phyloP scores from a whole-genome alignment of 495 filamentous ascomycete genomes.

The Xylaria sp. region DNA sequence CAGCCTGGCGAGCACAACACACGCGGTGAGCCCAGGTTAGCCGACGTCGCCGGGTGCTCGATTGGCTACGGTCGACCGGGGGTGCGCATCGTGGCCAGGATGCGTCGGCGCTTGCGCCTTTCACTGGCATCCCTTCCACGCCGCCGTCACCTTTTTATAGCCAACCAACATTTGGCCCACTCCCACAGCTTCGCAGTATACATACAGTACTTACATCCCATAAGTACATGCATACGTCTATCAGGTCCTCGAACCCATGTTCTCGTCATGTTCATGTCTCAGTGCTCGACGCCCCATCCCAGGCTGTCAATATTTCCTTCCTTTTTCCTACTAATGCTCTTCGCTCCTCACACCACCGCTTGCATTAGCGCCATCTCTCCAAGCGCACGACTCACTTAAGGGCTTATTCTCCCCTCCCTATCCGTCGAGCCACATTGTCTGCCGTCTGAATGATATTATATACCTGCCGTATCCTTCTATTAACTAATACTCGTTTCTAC shows the following conservation, averaged over 20 bases:
- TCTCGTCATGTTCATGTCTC: conserved; percentile 40
- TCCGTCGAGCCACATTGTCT: not conserved
- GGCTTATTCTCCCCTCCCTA: conserved; percentile 23
- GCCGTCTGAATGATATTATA: conserved; percentile 30
- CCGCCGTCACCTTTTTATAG: conserved; percentile 43
- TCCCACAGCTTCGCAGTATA: conserved; percentile 29
- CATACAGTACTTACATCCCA: no score
- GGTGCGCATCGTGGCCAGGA: conserved; percentile 36
- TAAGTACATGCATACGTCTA: no score
- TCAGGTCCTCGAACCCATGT: conserved; percentile 29
- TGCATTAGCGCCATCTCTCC: conserved; percentile 34
- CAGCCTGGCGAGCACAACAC: conserved; percentile 8
- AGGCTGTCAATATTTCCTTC: conserved; percentile 22
- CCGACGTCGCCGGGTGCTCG: conserved; percentile 33
- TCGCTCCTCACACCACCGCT: conserved; percentile 26
- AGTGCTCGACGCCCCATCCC: conserved; percentile 36
- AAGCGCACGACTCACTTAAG: conserved; percentile 30
- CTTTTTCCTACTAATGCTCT: conserved; percentile 35
- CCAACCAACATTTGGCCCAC: conserved; percentile 38
- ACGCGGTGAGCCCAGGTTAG: conserved; percentile 38
- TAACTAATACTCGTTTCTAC: conserved; percentile 6
- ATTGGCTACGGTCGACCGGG: conserved; percentile 41
- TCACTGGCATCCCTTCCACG: conserved; percentile 36
- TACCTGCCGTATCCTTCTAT: conserved; percentile 33
- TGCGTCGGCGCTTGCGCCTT: conserved; percentile 44